Evolutionary conservation across 139 green algal genomes (phyloP), one percentile per base, ranked within the genome.

Genomic region (Chlamydomonas schloesseri): DNA sequence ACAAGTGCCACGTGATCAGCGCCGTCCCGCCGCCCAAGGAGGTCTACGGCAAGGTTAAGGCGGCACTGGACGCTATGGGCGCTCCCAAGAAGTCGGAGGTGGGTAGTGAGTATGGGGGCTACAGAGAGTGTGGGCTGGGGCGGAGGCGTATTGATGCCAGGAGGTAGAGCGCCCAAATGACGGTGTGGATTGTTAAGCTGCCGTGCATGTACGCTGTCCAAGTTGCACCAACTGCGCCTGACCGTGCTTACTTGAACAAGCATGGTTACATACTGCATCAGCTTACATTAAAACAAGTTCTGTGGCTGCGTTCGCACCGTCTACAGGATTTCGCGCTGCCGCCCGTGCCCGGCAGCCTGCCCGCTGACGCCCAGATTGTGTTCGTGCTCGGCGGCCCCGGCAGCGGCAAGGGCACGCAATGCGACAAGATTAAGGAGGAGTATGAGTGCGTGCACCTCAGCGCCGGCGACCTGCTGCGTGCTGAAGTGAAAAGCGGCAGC

Each of bases 401-500:
- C 73, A 88, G 71, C 29, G 90, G 90, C 69, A 93, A 93, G 84
- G 90, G 90, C 84, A 93, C 90, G 13, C 90, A 93, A 37, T 93
- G 90, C 37, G 90, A 89, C 36, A 76, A 86, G 60, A 93, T 93
- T 65, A 87, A 89, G 71, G 80, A 50, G 5, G 69, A 85, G 18
- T 89, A 89, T 29, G 58, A 70, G 13, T 70, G n/a, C 53, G 89
- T 92, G 57, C 91, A 94, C 87, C 81, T 94, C 71, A 93, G 88
- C 29, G 92, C 92, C 17, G 93, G 95, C 9, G 95, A 97, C 82
- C 90, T 97, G 87, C 91, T 97, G 72, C 90, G 95, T 4, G 95
- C 86, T 28, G 95, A 97, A 90, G 95, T 96, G 13, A 87, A 86
- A 46, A 94, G 80, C 64, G 93, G 93, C 77, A 93, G 86, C 17